Base-by-base conservation (phyloP, 139 green algal genomes). In the Picochlorum sp. region DNA sequence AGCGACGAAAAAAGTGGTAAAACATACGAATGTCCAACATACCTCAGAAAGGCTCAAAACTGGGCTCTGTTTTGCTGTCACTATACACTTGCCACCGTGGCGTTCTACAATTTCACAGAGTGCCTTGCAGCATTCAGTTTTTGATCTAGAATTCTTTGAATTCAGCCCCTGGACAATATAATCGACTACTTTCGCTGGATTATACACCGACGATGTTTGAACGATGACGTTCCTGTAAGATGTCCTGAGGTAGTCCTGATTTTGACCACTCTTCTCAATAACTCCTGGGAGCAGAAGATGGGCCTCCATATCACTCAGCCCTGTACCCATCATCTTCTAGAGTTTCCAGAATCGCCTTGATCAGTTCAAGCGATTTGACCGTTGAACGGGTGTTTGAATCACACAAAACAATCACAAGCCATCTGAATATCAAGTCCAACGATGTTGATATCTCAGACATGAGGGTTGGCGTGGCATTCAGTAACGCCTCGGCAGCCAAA, bases 231-330 rank as follows among this genome's bases (percentile, higher is more conserved):
- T 84, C 9, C 81, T 70, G 79, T 92, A 77, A 54, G 71, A 57
- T 20, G 20, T 45, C 15, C 75, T 65, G 34, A 91, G 71, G 24
- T 81, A 66, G 24, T 87, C 82, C 71, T 84, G 71, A 62, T 92
- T 92, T 81, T 96, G 89, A 1, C 93, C 93, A 16, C 67, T 68
- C 79, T 96, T 97, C 65, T 99, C 93, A 32, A 96, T 81, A 52
- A 99, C 45, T 15, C 75, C 86, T 13, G 93, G 93, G 34, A 98
- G 57, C 54, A 98, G 77, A n/a, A 88, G 45, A 34, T 82, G 72
- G 14, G 84, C 85, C 64, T 99, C 93, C 44, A 86, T 82, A 16
- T 98, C 92, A 15, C 68, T 86, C 23, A 98, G 51, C 20, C 20
- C 72, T 62, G 60, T 81, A 77, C 0, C 63, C 71, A 24, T 21